These are phyloP conservation scores for Entophlyctis helioformis DNA, from an alignment of 192 early-diverging fungal species.

Conservation along the genomic window DNA sequence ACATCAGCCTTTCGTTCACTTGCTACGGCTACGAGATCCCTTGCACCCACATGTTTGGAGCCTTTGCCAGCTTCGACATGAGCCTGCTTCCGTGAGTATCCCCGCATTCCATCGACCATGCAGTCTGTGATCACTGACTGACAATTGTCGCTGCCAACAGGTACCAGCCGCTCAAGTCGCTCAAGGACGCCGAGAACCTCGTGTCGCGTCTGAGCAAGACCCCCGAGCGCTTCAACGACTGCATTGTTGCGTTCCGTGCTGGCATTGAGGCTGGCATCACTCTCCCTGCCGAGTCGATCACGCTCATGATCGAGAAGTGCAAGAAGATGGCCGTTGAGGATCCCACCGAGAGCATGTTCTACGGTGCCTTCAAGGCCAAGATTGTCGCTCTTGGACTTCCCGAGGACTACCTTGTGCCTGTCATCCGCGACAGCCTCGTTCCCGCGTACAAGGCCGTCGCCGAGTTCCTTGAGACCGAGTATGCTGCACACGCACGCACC, in stretches of 20 bases:
- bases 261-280: constrained; percentile 14
- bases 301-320: constrained; percentile 17
- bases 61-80: too few relatives aligned
- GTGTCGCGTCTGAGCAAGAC: constrained; percentile 8
- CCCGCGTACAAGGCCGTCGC: constrained; percentile 8
- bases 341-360: neutral
- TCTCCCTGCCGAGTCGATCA: constrained; percentile 9
- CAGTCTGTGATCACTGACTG: too few relatives aligned
- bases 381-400: too few relatives aligned
- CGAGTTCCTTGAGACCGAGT: constrained; percentile 18
- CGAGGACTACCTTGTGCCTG: constrained; percentile 9
- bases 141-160: too few relatives aligned
- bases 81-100: too few relatives aligned
- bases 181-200: constrained; percentile 15
- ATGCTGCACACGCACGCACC: constrained; percentile 12
- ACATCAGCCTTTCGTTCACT: too few relatives aligned
- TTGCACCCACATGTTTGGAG: too few relatives aligned
- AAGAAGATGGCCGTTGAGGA: neutral
- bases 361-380: constrained; percentile 5
- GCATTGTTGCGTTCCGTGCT: constrained; percentile 8
- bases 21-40: too few relatives aligned
- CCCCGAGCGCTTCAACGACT: constrained; percentile 7
- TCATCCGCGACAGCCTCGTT: constrained; percentile 8
- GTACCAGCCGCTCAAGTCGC: constrained; percentile 8
- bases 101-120: too few relatives aligned